Evolutionary conservation across 2,329 filamentous ascomycete species (phyloP).

Genomic region (Blastomyces emzantsi): DNA sequence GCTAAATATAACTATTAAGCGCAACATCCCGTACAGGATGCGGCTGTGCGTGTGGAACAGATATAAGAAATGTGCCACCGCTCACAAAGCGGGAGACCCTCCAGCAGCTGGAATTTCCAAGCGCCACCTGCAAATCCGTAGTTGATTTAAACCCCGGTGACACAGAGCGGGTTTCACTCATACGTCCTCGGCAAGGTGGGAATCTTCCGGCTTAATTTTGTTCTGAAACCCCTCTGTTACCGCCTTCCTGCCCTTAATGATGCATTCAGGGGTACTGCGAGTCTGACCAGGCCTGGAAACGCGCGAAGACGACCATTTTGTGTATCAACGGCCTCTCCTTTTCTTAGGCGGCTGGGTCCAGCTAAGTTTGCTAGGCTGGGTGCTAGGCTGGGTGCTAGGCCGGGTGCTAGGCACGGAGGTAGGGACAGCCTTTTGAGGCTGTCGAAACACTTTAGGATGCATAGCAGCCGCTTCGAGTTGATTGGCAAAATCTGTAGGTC

Average conservation of each 20-base stretch:
- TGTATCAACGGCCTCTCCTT: not conserved
- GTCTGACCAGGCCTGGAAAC: too few species aligned
- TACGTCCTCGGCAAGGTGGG: not conserved
- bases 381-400: too few species aligned
- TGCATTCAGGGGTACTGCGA: not conserved
- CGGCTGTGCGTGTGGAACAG: not conserved
- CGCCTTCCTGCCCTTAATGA: not conserved
- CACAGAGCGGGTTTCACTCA: not conserved
- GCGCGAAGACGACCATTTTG: not conserved
- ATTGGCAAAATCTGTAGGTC: constrained; percentile 10
- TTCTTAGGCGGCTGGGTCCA: too few species aligned
- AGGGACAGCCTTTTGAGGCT: not conserved
- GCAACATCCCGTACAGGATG: not conserved
- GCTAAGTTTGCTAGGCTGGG: too few species aligned
- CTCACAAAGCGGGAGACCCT: not conserved
- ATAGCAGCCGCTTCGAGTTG: constrained; percentile 18
- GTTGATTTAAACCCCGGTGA: not conserved
- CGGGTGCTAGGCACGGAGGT: not conserved
- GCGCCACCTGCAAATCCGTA: not conserved
- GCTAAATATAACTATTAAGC: not conserved
- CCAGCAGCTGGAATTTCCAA: not conserved
- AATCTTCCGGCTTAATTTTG: not conserved
- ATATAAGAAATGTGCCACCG: not conserved
- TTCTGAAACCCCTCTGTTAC: not conserved
- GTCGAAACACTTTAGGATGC: constrained; percentile 1